Conservation (phyloP, 108 stramenopile genomes). For the Nitzschia sp. region DNA sequence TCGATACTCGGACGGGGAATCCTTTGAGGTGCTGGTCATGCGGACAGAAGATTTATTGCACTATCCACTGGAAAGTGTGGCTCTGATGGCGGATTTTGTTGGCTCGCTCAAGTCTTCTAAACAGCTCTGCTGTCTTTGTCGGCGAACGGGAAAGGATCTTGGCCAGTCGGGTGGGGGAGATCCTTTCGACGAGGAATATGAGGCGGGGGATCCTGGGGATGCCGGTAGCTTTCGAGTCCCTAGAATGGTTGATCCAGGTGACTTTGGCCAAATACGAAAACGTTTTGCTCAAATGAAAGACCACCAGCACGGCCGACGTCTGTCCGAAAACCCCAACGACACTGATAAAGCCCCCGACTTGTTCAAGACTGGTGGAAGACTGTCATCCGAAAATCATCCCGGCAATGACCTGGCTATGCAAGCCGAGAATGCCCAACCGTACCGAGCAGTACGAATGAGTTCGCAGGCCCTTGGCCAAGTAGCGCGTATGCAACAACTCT, state of each 20-base stretch:
- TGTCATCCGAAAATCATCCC: background rate
- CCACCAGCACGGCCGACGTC: background rate
- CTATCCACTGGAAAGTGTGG: conserved; percentile 16
- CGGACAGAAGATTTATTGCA: conserved; percentile 30
- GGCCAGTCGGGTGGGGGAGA: conserved; percentile 20
- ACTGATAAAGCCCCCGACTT: background rate
- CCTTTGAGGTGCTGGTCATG: conserved; percentile 21
- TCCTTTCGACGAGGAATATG: background rate
- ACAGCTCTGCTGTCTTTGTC: conserved; percentile 29
- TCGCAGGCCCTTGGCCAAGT: background rate
- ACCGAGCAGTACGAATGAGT: background rate
- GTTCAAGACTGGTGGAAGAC: conserved; percentile 8
- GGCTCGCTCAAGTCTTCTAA: conserved; percentile 12
- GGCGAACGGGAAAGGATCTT: conserved; percentile 8
- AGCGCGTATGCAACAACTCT: conserved; percentile 6
- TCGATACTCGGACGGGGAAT: conserved; percentile 2
- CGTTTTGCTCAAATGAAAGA: conserved; percentile 2
- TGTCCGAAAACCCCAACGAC: background rate
- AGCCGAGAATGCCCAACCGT: background rate
- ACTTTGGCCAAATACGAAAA: conserved; percentile 4
- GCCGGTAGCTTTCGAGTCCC: background rate
- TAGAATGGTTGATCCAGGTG: background rate
- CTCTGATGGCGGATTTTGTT: conserved; percentile 26
- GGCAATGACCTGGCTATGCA: background rate
- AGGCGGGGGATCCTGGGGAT: background rate